Conservation (phyloP, 257 asterid genomes). For the Asclepias syriaca region DNA sequence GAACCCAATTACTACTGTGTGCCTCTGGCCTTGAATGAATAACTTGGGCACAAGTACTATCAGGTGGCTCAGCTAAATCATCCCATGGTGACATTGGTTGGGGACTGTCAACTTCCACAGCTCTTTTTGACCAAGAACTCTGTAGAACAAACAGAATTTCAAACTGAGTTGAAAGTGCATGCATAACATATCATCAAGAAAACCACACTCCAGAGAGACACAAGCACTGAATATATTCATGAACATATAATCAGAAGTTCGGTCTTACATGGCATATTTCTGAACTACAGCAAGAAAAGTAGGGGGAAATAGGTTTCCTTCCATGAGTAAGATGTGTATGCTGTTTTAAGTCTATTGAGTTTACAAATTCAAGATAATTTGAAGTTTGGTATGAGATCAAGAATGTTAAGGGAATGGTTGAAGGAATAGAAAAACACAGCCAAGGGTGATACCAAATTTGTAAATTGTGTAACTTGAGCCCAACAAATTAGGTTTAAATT, state of each 20-base stretch:
- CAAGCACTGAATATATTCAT: background rate
- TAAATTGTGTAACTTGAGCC: no score
- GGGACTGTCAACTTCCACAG: constrained; percentile 33
- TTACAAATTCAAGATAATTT: no score
- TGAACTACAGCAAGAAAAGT: background rate
- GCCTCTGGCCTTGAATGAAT: constrained; percentile 32
- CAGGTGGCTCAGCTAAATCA: constrained; percentile 32
- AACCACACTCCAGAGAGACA: background rate
- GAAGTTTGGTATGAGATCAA: no score
- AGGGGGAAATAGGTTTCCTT: background rate
- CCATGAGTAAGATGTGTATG: no score
- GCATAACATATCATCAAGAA: background rate
- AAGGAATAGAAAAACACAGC: no score
- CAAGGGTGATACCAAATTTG: no score
- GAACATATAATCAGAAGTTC: background rate
- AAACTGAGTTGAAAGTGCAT: background rate
- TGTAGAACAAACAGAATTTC: constrained; percentile 11
- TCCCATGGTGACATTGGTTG: constrained; percentile 34
- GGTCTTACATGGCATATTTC: background rate
- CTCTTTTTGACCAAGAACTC: constrained; percentile 48
- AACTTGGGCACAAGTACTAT: constrained; percentile 43
- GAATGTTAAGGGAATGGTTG: no score
- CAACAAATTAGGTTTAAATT: no score
- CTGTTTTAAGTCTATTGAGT: no score
- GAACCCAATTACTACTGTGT: constrained; percentile 30